Conservation (phyloP, 2,329 filamentous ascomycete genomes). For the Neurospora sp. region DNA sequence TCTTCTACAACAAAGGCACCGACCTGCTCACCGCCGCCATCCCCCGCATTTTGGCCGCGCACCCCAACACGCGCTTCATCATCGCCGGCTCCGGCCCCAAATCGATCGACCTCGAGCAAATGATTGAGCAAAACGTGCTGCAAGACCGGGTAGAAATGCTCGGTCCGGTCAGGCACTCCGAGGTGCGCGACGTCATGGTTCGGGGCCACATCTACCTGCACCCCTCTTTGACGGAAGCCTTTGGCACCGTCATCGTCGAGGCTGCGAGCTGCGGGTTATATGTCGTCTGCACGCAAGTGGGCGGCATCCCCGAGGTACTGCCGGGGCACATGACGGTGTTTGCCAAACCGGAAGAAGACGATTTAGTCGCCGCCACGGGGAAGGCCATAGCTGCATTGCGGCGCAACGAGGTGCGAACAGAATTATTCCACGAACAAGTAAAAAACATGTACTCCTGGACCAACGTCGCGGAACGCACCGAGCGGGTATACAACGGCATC, state of each 20-base stretch:
- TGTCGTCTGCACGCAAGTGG: slow-evolving; percentile 92
- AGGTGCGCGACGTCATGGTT: slow-evolving; percentile 96
- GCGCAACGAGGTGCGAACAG: slow-evolving; percentile 78
- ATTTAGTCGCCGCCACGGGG: slow-evolving; percentile 80
- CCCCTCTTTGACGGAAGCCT: slow-evolving; percentile 89
- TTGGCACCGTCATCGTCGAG: slow-evolving; percentile 96
- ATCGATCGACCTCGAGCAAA: slow-evolving; percentile 94
- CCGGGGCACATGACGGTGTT: slow-evolving; percentile 97
- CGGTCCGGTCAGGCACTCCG: slow-evolving; percentile 86
- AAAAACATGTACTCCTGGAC: slow-evolving; percentile 99
- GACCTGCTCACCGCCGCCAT: slow-evolving; percentile 95
- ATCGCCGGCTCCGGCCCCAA: slow-evolving; percentile 95
- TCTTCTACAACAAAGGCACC: slow-evolving; percentile 98
- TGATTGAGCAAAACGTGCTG: slow-evolving; percentile 89
- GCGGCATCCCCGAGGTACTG: slow-evolving; percentile 92
- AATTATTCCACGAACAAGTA: slow-evolving; percentile 93
- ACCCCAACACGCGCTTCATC: slow-evolving; percentile 92
- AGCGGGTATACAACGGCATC: slow-evolving; percentile 91
- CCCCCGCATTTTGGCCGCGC: slow-evolving; percentile 77
- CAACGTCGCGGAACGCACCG: slow-evolving; percentile 86
- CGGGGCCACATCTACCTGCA: slow-evolving; percentile 94
- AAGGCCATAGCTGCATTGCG: slow-evolving; percentile 81
- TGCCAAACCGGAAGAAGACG: slow-evolving; percentile 92
- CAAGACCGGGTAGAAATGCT: slow-evolving; percentile 91
- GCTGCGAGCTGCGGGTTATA: slow-evolving; percentile 93